Base-by-base conservation (phyloP, 75 land plant species). In the Ceratopteris richardii region DNA sequence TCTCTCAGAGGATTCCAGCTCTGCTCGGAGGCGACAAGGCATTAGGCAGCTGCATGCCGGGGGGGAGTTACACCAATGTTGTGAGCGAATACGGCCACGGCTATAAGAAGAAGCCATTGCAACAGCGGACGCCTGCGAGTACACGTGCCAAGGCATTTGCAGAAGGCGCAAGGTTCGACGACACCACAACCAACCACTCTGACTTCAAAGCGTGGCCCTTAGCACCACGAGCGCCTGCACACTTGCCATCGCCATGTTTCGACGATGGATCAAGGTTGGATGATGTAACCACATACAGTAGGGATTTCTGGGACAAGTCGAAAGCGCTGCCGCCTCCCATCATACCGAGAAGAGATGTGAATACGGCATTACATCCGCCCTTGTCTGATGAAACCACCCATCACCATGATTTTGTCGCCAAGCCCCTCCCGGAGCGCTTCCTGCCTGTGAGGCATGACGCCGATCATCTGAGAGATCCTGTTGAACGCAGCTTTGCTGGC, bases 331-430 rank as follows among this genome's bases (percentile, higher is more conserved):
- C 24, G 2, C 18, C 9, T 7, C 54, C 29, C 14, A 5, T 14
- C 3, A 2, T 17, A 18, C 50, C 12, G 13, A 46, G 4, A 21
- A 5, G 17, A 5, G 22, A 46, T 2, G 12, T 5, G 17, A 18
- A 5, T n/a, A 28, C 23, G 7, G 16, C 14, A 23, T 23, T 28
- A 26, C 2, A 13, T 52, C 28, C 54, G 7, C 54, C 54, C 29
- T 52, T 52, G 28, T 52, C 18, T 23, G 14, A 28, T 12, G 54
- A 52, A 23, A 52, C 54, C 24, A 52, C 54, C 28, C 54, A 52
- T 23, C 54, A 52, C 25, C 24, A 18, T 13, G 54, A 52, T 23
- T 52, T 52, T 26, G 54, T 25, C 2, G 28, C 54, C 2, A 52
- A 52, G 54, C 54, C 54, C 7, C 18, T 52, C 16, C 54, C 54